These are phyloP conservation scores for Naegleria fowleri DNA, from an alignment of 208 protist genomes.

Conservation along the genomic window DNA sequence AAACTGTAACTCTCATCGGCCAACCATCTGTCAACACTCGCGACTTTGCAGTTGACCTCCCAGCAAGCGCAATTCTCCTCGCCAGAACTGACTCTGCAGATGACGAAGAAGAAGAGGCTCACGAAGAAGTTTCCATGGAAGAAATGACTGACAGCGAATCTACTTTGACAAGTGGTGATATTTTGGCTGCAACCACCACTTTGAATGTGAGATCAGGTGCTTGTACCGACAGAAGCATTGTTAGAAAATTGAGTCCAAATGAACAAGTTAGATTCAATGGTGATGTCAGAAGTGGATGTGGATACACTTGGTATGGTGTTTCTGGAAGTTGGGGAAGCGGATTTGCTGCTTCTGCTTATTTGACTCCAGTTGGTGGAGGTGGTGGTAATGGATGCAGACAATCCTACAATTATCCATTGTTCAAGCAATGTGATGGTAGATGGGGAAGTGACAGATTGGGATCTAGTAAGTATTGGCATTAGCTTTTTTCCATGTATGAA, in stretches of 20 bases:
- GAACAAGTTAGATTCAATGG: neutral
- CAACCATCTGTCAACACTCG: neutral
- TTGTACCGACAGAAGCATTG: neutral
- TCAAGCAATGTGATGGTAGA: slow-evolving; percentile 31
- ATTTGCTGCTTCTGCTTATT: neutral
- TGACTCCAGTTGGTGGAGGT: neutral
- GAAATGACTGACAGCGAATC: neutral
- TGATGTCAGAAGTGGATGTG: neutral
- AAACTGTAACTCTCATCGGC: neutral
- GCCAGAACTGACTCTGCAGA: neutral
- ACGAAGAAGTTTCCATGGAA: no score
- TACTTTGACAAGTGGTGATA: neutral
- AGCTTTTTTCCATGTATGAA: no score
- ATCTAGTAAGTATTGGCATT: neutral
- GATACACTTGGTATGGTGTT: slow-evolving; percentile 10
- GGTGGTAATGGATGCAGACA: neutral
- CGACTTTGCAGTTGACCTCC: neutral
- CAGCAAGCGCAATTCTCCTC: neutral
- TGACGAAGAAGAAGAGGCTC: neutral
- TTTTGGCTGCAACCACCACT: neutral
- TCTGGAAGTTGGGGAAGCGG: neutral
- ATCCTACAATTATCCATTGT: slow-evolving; percentile 25
- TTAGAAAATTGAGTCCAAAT: neutral
- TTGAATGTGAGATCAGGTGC: neutral
- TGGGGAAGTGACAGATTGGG: slow-evolving; percentile 26